A percentile compares a stretch with the other conserved stretches of the same genome.
Evolutionary conservation across 2,329 filamentous ascomycete genomes (phyloP).

Genomic region (Alternaria sp.): DNA sequence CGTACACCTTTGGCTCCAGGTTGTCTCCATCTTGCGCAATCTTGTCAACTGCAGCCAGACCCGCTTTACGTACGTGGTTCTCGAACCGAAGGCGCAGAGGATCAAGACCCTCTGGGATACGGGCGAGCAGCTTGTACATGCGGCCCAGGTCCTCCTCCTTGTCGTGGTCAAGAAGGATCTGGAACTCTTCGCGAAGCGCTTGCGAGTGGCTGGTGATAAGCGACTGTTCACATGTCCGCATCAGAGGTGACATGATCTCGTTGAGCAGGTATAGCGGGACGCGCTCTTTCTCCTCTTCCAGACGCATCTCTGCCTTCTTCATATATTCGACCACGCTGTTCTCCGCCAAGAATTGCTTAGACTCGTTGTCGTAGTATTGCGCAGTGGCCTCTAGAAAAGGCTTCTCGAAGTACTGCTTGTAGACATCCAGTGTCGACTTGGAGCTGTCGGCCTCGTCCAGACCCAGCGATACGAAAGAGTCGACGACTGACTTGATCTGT

Average conservation of each 20-base stretch:
- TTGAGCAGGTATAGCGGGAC: slow-evolving; percentile 90
- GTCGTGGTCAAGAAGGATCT: slow-evolving; percentile 90
- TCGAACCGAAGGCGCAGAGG: slow-evolving; percentile 89
- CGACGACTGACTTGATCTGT: slow-evolving; percentile 96
- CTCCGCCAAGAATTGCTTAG: slow-evolving; percentile 91
- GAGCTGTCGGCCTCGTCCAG: slow-evolving; percentile 91
- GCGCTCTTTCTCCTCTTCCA: slow-evolving; percentile 93
- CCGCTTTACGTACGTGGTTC: slow-evolving; percentile 88
- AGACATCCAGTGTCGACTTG: slow-evolving; percentile 95
- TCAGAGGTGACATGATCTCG: slow-evolving; percentile 85
- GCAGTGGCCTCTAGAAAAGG: slow-evolving; percentile 89
- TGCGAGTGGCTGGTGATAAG: slow-evolving; percentile 87
- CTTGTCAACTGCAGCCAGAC: slow-evolving; percentile 87
- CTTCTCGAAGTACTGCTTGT: slow-evolving; percentile 88
- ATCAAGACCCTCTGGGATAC: slow-evolving; percentile 90
- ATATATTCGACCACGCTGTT: slow-evolving; percentile 99
- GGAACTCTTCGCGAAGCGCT: slow-evolving; percentile 94
- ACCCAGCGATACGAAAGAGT: slow-evolving; percentile 92
- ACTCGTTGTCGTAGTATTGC: slow-evolving; percentile 89
- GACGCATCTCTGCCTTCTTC: slow-evolving; percentile 94
- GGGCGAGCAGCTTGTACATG: slow-evolving; percentile 91
- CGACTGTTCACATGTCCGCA: slow-evolving; percentile 86
- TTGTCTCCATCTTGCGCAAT: slow-evolving; percentile 86
- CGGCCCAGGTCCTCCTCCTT: slow-evolving; percentile 93
- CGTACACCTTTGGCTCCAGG: slow-evolving; percentile 95